Base-by-base conservation (phyloP, 2,329 filamentous ascomycete species). In the Nakataea oryzae region DNA sequence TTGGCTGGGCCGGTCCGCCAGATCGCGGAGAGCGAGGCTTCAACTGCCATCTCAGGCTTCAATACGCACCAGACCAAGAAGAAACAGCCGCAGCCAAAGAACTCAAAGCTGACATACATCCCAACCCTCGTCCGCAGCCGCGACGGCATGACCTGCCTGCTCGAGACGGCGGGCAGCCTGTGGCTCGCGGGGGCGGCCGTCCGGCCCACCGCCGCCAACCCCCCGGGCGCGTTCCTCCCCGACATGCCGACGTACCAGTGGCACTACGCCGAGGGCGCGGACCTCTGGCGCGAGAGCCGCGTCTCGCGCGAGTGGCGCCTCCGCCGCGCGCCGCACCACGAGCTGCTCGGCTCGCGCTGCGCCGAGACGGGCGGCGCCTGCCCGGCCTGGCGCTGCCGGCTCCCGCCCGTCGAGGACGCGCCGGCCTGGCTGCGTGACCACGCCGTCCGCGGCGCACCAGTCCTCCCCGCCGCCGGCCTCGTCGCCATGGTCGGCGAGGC, bases 361-460 rank as follows among this genome's bases (percentile, higher is more conserved):
- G 2, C 59, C 54, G 28, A 68, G 59, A 64, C 47, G 47, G 55
- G 56, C 41, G 12, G 63, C 59, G 9, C 62, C 24, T 17, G 66
- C n/a, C 65, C 64, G 3, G 50, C 62, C 12, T 67, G 65, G 65
- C 57, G 66, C 47, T 60, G 63, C 21, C 64, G 64, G 57, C 21
- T 63, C 9, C 61, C 64, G 3, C 50, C 58, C 6, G 29, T 68
- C 7, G 63, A 55, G 7, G 64, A 67, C 28, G 64, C 67, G 13
- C 73, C 80, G 29, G n/a, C n/a, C n/a, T 79, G 76, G 63, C 72
- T 79, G 2, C 67, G 72, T 14, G 77, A 80, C 64, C 79, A 81
- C 69, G 65, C 66, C 27, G 74, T 80, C 69, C 76, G 78, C n/a
- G 71, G 70, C 59, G 69, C 78, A 27, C 72, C 74, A 41, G 67